Conservation (phyloP, 164 flowering plant genomes). For the Vitis cinerea region DNA sequence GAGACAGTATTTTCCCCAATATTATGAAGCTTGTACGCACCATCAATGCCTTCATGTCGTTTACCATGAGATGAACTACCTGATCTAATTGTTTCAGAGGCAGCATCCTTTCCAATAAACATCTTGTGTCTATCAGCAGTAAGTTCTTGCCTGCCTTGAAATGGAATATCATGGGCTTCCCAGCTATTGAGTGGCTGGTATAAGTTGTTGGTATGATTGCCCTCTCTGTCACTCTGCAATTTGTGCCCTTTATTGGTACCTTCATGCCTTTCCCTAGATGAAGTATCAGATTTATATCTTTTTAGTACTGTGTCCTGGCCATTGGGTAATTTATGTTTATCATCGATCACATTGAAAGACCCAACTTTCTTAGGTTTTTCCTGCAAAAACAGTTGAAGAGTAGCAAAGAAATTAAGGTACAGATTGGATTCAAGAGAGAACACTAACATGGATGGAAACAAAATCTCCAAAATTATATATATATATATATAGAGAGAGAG, state of each 20-base stretch:
- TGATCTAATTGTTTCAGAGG: slow-evolving; percentile 12
- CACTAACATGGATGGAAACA: not conserved
- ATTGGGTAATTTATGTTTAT: slow-evolving; percentile 16
- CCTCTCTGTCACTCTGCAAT: slow-evolving; percentile 13
- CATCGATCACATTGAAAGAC: slow-evolving; percentile 7
- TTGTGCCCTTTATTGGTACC: slow-evolving; percentile 12
- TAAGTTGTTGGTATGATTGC: slow-evolving; percentile 9
- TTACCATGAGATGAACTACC: slow-evolving; percentile 32
- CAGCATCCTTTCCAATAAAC: slow-evolving; percentile 14
- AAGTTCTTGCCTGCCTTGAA: slow-evolving; percentile 19
- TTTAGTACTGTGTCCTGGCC: slow-evolving; percentile 15
- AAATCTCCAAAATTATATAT: not conserved
- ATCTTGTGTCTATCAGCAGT: slow-evolving; percentile 9
- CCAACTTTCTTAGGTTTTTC: slow-evolving; percentile 21
- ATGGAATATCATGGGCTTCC: slow-evolving; percentile 19
- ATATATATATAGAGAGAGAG: not conserved
- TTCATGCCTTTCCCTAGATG: slow-evolving; percentile 18
- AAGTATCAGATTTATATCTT: slow-evolving; percentile 14
- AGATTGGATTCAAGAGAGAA: not conserved
- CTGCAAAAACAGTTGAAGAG: slow-evolving; percentile 24
- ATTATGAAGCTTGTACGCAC: slow-evolving; percentile 19
- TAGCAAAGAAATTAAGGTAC: not conserved
- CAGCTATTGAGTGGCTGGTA: slow-evolving; percentile 12
- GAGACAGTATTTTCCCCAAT: slow-evolving; percentile 20
- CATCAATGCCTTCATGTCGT: slow-evolving; percentile 19